Conservation (phyloP, 116 monocot genomes). For the Zostera marina region DNA sequence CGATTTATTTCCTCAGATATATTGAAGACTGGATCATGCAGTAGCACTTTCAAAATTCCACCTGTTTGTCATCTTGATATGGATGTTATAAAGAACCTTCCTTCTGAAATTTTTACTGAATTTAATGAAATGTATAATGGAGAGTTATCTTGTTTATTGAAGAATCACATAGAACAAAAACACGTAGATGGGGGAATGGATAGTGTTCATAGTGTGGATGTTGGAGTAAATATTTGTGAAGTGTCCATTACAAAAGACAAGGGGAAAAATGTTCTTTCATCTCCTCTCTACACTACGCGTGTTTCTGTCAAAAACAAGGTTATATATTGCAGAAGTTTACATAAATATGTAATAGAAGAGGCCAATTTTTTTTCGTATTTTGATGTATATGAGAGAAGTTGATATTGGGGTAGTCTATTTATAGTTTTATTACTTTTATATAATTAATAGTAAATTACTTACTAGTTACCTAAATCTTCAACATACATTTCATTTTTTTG, state of each 20-base stretch:
- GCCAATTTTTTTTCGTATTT: no score
- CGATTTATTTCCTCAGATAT: not conserved
- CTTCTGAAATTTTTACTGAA: conserved; percentile 70
- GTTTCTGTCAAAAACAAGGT: conserved; percentile 1
- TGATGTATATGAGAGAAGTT: no score
- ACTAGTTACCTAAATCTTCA: no score
- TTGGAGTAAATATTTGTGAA: not conserved
- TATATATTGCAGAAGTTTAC: not conserved
- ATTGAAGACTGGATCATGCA: conserved; percentile 9
- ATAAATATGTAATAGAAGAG: no score
- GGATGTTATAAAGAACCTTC: conserved; percentile 63
- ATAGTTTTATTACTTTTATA: no score
- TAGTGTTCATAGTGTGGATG: not conserved
- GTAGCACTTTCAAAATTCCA: conserved; percentile 20
- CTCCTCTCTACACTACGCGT: not conserved
- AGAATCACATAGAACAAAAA: conserved; percentile 1
- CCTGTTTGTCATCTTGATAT: conserved; percentile 54
- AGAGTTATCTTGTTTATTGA: conserved; percentile 31
- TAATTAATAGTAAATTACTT: no score
- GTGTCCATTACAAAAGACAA: not conserved
- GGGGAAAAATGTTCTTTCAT: not conserved
- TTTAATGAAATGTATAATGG: conserved; percentile 70
- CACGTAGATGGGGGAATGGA: not conserved
- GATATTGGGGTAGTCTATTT: no score
- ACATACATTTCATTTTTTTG: no score